These are phyloP conservation scores for Fonsecaea multimorphosa DNA, from an alignment of 2,329 filamentous ascomycete genomes.

Conservation along the genomic window DNA sequence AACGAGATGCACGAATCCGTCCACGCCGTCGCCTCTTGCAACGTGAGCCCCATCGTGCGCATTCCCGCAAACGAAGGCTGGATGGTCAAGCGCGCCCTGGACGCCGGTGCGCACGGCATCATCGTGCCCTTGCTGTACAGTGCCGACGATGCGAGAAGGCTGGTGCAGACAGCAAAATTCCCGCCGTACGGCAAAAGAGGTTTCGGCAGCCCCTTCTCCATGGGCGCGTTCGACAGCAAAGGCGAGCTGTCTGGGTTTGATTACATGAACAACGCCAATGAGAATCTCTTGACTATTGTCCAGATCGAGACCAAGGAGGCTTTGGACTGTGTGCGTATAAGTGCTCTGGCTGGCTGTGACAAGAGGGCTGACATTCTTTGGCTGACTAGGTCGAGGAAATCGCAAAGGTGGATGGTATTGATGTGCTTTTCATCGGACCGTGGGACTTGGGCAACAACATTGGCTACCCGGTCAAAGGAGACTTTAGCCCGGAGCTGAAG, in stretches of 20 bases:
- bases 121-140: conserved; percentile 61
- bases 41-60: conserved; percentile 53
- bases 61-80: conserved; percentile 64
- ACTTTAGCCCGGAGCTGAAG: conserved; percentile 58
- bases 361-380: too few relatives aligned
- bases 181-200: conserved; percentile 62
- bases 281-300: conserved; percentile 57
- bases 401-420: conserved; percentile 59
- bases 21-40: conserved; percentile 52
- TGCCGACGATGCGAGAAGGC: conserved; percentile 58
- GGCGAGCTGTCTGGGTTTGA: conserved; percentile 50
- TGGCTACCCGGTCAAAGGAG: conserved; percentile 57
- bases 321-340: conserved; percentile 45
- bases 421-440: conserved; percentile 60
- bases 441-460: conserved; percentile 66
- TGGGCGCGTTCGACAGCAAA: conserved; percentile 50
- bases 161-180: conserved; percentile 62
- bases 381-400: conserved; percentile 53
- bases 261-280: conserved; percentile 63
- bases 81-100: conserved; percentile 68
- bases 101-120: conserved; percentile 65
- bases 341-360: too few relatives aligned
- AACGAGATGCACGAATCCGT: conserved; percentile 62
- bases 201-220: conserved; percentile 62
- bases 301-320: conserved; percentile 53